These are phyloP conservation scores for Nemania serpens DNA, from an alignment of 2,329 filamentous ascomycete genomes.

Conservation along the genomic window DNA sequence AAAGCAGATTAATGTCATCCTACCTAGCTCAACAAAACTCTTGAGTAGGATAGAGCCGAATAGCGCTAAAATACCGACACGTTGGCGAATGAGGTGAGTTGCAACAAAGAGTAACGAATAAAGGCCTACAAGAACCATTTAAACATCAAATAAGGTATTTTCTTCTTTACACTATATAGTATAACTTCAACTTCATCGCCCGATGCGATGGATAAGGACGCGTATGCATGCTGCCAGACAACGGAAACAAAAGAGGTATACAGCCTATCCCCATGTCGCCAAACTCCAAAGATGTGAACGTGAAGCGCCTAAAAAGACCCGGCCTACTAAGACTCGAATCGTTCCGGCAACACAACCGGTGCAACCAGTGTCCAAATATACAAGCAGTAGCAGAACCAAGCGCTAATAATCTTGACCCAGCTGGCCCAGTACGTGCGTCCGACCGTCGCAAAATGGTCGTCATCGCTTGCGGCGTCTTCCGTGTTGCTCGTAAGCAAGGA, in stretches of 20 bases:
- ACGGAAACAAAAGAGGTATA: conserved; percentile 5
- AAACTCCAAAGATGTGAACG: conserved; percentile 17
- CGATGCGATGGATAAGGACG: background rate
- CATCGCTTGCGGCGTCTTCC: conserved; percentile 58
- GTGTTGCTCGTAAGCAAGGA: conserved; percentile 70
- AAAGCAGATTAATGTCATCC: too few relatives aligned
- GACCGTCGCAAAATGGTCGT: conserved; percentile 84
- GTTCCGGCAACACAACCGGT: conserved; percentile 81
- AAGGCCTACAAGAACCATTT: background rate
- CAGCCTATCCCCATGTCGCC: conserved; percentile 6
- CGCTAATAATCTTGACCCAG: conserved; percentile 98
- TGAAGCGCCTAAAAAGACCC: conserved; percentile 53
- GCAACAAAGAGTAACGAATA: background rate
- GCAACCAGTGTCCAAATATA: conserved; percentile 93
- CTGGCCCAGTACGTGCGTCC: conserved; percentile 96
- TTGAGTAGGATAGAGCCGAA: too few relatives aligned
- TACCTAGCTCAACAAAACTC: too few relatives aligned
- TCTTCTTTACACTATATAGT: background rate
- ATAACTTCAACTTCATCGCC: background rate
- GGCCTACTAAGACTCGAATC: conserved; percentile 70
- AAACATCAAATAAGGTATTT: background rate
- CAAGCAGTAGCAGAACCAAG: conserved; percentile 94
- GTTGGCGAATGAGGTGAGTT: background rate
- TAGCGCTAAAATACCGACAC: too few relatives aligned
- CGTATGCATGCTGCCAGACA: background rate